phyloP scores from a whole-genome alignment of 495 filamentous ascomycete genomes.

The Penicillium alfredii region DNA sequence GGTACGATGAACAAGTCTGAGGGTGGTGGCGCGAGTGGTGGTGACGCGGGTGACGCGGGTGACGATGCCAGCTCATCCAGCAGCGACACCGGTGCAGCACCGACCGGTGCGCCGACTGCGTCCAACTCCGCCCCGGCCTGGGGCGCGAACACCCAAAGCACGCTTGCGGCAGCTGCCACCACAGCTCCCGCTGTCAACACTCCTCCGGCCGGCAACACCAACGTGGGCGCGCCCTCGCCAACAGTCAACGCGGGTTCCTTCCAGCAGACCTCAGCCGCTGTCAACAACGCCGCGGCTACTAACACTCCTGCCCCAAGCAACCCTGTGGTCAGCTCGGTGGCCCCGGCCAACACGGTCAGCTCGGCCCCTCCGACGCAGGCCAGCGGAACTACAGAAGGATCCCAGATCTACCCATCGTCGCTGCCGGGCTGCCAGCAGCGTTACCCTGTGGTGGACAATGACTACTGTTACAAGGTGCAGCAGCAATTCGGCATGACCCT shows the following conservation, averaged over 20 bases:
- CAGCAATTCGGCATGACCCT: slow-evolving; percentile 19
- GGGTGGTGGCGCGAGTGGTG: too few species aligned
- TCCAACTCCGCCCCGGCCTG: too few species aligned
- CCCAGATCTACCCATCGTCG: slow-evolving; percentile 30
- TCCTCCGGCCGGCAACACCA: too few species aligned
- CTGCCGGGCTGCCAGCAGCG: slow-evolving; percentile 36
- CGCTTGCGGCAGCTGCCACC: too few species aligned
- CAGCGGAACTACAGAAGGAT: slow-evolving; percentile 2
- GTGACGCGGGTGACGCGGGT: neutral
- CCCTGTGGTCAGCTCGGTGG: slow-evolving; percentile 4
- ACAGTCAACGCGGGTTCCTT: too few species aligned
- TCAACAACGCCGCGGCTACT: too few species aligned
- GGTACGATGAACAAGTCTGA: slow-evolving; percentile 5
- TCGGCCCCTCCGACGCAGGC: slow-evolving; percentile 2
- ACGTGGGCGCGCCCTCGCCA: too few species aligned
- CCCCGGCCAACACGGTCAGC: slow-evolving; percentile 10
- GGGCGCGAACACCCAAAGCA: neutral
- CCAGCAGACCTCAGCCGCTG: too few species aligned
- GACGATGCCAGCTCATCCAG: slow-evolving; percentile 7
- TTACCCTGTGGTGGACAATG: slow-evolving; percentile 33
- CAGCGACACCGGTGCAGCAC: slow-evolving; percentile 1
- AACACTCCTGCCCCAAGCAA: too few species aligned
- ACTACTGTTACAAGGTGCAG: slow-evolving; percentile 39
- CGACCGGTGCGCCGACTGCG: slow-evolving; percentile 3
- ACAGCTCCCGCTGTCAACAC: too few species aligned